Evolutionary conservation across 805 yeast genomes (phyloP).

Genomic region (Myxozyma sirexii): DNA sequence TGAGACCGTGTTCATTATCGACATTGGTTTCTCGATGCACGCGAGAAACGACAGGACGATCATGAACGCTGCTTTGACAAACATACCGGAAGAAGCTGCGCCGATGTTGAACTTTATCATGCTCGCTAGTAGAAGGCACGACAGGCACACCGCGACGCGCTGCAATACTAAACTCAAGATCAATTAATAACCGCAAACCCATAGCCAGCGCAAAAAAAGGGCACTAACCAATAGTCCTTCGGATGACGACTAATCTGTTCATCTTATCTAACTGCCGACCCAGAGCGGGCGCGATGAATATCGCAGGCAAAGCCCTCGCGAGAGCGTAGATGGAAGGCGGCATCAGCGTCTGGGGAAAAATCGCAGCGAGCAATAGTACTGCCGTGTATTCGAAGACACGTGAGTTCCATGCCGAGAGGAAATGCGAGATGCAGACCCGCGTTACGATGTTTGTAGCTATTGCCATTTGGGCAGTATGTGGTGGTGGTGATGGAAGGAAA

Average conservation of each 20-base stretch:
- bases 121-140: slow-evolving; percentile 37
- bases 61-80: slow-evolving; percentile 22
- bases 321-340: slow-evolving; percentile 47
- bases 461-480: slow-evolving; percentile 5
- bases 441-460: slow-evolving; percentile 5
- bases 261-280: slow-evolving; percentile 42
- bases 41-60: slow-evolving; percentile 41
- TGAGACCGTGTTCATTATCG: slow-evolving; percentile 45
- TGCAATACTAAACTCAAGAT: slow-evolving; percentile 40
- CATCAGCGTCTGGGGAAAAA: slow-evolving; percentile 44
- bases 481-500: neutral
- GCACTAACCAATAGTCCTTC: slow-evolving; percentile 40
- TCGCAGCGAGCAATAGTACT: slow-evolving; percentile 43
- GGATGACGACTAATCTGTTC: slow-evolving; percentile 41
- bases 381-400: slow-evolving; percentile 48
- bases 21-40: slow-evolving; percentile 43
- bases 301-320: slow-evolving; percentile 40
- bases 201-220: no score
- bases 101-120: slow-evolving; percentile 27
- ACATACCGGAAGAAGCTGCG: neutral
- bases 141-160: slow-evolving; percentile 39
- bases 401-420: slow-evolving; percentile 47
- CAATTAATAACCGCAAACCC: no score
- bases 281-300: slow-evolving; percentile 39
- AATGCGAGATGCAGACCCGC: slow-evolving; percentile 41